phyloP scores from a whole-genome alignment of 305 asterid genomes.

The Fraxinus sp. region DNA sequence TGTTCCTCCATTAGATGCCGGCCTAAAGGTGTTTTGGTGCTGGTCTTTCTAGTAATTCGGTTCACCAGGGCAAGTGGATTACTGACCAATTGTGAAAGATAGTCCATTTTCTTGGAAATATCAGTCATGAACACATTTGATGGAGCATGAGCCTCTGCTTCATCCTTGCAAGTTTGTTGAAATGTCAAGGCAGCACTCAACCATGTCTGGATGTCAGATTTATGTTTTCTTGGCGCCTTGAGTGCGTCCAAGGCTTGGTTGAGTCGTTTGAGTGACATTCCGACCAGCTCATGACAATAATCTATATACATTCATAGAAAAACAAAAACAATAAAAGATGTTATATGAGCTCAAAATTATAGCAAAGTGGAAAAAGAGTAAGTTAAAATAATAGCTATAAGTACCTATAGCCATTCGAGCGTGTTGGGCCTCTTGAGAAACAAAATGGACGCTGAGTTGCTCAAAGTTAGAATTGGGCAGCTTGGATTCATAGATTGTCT shows the following conservation, averaged over 20 bases:
- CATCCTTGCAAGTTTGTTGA: conserved; percentile 49
- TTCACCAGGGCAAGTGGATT: conserved; percentile 60
- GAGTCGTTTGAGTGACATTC: conserved; percentile 33
- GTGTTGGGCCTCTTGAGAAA: conserved; percentile 49
- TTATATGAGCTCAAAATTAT: neutral
- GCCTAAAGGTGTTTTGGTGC: neutral
- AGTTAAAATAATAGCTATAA: neutral
- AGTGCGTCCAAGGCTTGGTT: conserved; percentile 36
- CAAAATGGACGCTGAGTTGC: conserved; percentile 40
- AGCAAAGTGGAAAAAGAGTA: neutral
- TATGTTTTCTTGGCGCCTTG: conserved; percentile 28
- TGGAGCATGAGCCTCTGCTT: conserved; percentile 31
- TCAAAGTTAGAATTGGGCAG: conserved; percentile 49
- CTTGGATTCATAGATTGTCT: conserved; percentile 39
- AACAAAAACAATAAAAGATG: neutral
- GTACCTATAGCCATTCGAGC: conserved; percentile 46
- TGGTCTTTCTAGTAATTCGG: conserved; percentile 27
- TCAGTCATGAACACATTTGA: conserved; percentile 35
- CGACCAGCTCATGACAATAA: conserved; percentile 34
- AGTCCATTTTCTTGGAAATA: conserved; percentile 48
- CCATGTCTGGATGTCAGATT: conserved; percentile 45
- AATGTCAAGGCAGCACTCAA: conserved; percentile 41
- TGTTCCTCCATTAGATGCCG: conserved; percentile 23
- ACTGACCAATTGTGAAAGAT: conserved; percentile 51
- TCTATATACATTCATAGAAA: conserved; percentile 13